These are phyloP conservation scores for Fusarium brevicatenulatum DNA, from an alignment of 2,329 filamentous ascomycete species.

Conservation along the genomic window DNA sequence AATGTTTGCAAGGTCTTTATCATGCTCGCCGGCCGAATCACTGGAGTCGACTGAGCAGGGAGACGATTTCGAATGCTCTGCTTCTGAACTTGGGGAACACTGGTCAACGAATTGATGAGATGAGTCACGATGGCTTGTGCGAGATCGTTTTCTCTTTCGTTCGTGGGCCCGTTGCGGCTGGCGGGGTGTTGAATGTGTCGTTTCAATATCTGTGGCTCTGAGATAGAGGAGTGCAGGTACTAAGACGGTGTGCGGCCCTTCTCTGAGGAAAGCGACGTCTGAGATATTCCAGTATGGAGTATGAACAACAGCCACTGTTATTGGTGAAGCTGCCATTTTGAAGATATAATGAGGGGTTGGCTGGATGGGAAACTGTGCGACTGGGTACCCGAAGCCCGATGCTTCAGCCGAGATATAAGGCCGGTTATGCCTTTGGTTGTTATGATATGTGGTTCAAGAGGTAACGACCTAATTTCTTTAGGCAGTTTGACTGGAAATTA, in stretches of 20 bases:
- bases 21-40: neutral
- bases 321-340: neutral
- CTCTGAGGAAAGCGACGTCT: neutral
- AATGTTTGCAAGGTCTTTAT: fast-evolving
- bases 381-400: neutral
- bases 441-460: neutral
- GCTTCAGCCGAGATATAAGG: neutral
- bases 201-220: neutral
- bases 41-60: neutral
- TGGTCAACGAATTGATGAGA: fast-evolving
- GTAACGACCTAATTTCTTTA: neutral
- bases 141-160: neutral
- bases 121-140: fast-evolving
- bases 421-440: neutral
- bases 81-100: fast-evolving
- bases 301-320: neutral
- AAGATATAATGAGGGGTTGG: neutral
- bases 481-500: neutral
- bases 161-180: fast-evolving
- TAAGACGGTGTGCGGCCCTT: neutral
- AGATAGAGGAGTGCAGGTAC: neutral
- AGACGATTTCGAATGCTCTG: fast-evolving
- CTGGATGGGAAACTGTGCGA: neutral
- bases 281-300: neutral
- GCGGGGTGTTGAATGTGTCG: fast-evolving